Conservation (phyloP, 208 protist species). For the Trypanosoma rangeli region DNA sequence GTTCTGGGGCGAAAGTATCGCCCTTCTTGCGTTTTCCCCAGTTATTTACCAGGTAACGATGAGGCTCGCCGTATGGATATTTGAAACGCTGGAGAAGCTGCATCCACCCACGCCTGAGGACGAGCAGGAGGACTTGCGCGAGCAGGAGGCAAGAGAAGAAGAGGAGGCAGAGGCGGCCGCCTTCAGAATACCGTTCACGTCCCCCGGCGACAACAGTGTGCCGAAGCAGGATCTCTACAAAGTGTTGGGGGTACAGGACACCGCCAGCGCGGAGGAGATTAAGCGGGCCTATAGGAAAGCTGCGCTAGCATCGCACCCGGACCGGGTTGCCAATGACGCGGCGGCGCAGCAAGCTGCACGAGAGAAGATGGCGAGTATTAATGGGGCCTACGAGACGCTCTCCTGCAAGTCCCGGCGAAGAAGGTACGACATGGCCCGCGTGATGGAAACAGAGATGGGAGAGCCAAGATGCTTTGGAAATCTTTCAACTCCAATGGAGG, state of each 20-base stretch:
- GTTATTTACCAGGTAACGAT: constrained; percentile 24
- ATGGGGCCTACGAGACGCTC: constrained; percentile 81
- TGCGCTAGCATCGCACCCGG: constrained; percentile 71
- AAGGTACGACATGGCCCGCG: constrained; percentile 59
- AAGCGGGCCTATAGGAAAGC: constrained; percentile 63
- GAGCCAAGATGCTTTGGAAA: constrained; percentile 43
- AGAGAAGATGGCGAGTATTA: constrained; percentile 75
- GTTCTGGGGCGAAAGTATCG: constrained; percentile 60
- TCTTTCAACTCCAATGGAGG: constrained; percentile 30
- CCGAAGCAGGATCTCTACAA: constrained; percentile 43
- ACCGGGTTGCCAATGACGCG: constrained; percentile 43
- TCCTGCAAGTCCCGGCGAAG: constrained; percentile 48
- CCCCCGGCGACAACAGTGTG: neutral
- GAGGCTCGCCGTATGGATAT: constrained; percentile 11
- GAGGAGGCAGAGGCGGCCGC: constrained; percentile 12
- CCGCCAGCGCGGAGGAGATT: constrained; percentile 54
- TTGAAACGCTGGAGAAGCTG: constrained; percentile 30
- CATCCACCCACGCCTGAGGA: constrained; percentile 58
- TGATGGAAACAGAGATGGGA: constrained; percentile 25
- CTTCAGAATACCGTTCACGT: neutral
- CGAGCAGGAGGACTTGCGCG: constrained; percentile 37
- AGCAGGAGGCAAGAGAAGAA: constrained; percentile 53
- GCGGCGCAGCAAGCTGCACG: constrained; percentile 44
- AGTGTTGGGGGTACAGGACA: constrained; percentile 54
- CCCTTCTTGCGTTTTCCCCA: constrained; percentile 28